Evolutionary conservation across 306 rosid genomes (phyloP).

Genomic region (Castanospermum australe): DNA sequence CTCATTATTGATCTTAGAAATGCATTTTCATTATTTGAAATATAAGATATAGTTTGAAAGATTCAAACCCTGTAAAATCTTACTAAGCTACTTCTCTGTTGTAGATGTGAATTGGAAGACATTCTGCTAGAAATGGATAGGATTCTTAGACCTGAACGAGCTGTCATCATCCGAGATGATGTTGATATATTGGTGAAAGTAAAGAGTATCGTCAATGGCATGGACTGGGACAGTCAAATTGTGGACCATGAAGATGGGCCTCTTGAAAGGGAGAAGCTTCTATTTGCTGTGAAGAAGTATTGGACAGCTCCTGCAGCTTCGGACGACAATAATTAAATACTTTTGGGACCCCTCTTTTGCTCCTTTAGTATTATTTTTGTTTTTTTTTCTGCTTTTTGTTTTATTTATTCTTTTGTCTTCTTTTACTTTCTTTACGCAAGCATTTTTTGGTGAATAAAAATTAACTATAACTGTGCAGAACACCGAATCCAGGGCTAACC

Average conservation of each 20-base stretch:
- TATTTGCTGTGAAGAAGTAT: conserved; percentile 75
- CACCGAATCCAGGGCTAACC: background rate
- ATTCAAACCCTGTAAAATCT: background rate
- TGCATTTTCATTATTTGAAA: background rate
- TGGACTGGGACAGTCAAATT: conserved; percentile 77
- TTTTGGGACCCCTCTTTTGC: background rate
- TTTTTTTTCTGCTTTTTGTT: background rate
- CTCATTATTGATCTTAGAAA: background rate
- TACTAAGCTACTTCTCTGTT: background rate
- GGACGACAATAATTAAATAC: conserved; percentile 16
- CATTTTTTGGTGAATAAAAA: background rate
- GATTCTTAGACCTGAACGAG: conserved; percentile 78
- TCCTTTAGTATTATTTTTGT: background rate
- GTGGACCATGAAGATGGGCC: conserved; percentile 86
- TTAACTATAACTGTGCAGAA: background rate
- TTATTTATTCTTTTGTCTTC: background rate
- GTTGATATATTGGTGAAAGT: conserved; percentile 59
- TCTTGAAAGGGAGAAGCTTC: conserved; percentile 54
- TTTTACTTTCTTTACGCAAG: background rate
- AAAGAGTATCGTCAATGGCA: conserved; percentile 40
- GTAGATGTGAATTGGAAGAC: conserved; percentile 74
- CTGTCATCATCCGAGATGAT: conserved; percentile 71
- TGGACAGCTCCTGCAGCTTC: conserved; percentile 72
- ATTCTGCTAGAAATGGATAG: conserved; percentile 84
- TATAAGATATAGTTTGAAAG: background rate